Evolutionary conservation across 768 basidiomycete genomes (phyloP).

Genomic region (Rhizopogon roseolus): DNA sequence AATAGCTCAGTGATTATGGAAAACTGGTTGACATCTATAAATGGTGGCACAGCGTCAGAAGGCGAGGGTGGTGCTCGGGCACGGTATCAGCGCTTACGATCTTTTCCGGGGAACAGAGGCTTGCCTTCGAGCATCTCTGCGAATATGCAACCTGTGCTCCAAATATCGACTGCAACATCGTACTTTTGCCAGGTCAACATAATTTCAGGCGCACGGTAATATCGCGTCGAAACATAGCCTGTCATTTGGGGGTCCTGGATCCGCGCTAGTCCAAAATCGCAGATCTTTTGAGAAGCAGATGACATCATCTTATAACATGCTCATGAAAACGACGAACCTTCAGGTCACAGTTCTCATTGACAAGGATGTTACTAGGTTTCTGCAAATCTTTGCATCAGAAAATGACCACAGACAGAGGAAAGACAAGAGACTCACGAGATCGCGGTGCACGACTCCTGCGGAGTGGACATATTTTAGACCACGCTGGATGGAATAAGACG

Average conservation of each 20-base stretch:
- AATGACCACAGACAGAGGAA: not conserved
- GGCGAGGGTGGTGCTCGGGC: not conserved
- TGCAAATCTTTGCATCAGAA: constrained; percentile 22
- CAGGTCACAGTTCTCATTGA: constrained; percentile 99
- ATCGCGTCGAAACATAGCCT: constrained; percentile 97
- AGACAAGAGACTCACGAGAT: constrained; percentile 56
- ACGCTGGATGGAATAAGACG: constrained; percentile 46
- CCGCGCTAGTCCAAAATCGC: constrained; percentile 97
- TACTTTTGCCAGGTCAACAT: constrained; percentile 99
- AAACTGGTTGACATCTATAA: constrained; percentile 97
- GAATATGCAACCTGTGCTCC: constrained; percentile 99
- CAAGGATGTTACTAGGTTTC: constrained; percentile 99
- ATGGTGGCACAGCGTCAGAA: constrained; percentile 7
- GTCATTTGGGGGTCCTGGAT: constrained; percentile 99
- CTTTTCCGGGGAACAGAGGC: constrained; percentile 98
- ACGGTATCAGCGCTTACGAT: constrained; percentile 63
- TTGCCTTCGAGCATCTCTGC: constrained; percentile 99
- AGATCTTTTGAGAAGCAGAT: constrained; percentile 56
- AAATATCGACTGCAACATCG: constrained; percentile 98
- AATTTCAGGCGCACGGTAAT: constrained; percentile 99
- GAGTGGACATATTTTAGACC: constrained; percentile 99
- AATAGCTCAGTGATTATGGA: constrained; percentile 98
- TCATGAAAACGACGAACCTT: constrained; percentile 51
- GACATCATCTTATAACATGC: constrained; percentile 5
- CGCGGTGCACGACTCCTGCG: constrained; percentile 97